phyloP scores from a whole-genome alignment of 306 rosid species.

The Crataegus laevigata region DNA sequence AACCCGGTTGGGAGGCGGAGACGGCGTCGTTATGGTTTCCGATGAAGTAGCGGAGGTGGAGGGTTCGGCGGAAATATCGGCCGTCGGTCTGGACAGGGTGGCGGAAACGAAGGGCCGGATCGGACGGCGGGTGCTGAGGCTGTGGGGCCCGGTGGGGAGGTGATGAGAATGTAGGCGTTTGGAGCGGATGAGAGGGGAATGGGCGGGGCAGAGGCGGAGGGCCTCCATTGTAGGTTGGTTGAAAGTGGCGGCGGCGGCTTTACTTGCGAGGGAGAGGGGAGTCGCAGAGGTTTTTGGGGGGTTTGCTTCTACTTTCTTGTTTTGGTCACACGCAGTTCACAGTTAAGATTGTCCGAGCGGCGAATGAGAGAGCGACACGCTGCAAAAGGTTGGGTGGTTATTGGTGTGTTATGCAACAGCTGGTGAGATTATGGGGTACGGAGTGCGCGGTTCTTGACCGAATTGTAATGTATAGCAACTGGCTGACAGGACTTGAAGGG shows the following conservation, averaged over 20 bases:
- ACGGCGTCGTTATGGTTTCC: conserved; percentile 7
- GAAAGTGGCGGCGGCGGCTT: background rate
- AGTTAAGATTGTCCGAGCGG: background rate
- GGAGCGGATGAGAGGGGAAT: conserved; percentile 16
- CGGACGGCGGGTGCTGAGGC: background rate
- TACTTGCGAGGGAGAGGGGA: background rate
- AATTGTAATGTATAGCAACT: background rate
- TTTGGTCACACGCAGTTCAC: background rate
- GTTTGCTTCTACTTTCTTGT: background rate
- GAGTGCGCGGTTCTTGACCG: background rate
- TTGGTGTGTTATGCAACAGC: background rate
- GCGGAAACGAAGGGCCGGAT: conserved; percentile 29
- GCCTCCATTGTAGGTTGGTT: conserved; percentile 40
- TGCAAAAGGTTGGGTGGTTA: background rate
- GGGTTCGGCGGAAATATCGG: conserved; percentile 21
- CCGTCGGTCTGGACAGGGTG: conserved; percentile 33
- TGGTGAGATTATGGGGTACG: background rate
- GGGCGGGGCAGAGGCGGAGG: conserved; percentile 25
- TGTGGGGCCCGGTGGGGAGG: background rate
- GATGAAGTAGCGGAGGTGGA: conserved; percentile 6
- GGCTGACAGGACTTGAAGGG: too few species aligned
- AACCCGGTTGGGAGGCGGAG: conserved; percentile 22
- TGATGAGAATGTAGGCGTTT: background rate
- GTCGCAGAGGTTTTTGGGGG: background rate
- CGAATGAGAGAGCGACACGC: background rate